phyloP scores from a whole-genome alignment of 202 grass and related monocot species.

The Panicum virgatum region DNA sequence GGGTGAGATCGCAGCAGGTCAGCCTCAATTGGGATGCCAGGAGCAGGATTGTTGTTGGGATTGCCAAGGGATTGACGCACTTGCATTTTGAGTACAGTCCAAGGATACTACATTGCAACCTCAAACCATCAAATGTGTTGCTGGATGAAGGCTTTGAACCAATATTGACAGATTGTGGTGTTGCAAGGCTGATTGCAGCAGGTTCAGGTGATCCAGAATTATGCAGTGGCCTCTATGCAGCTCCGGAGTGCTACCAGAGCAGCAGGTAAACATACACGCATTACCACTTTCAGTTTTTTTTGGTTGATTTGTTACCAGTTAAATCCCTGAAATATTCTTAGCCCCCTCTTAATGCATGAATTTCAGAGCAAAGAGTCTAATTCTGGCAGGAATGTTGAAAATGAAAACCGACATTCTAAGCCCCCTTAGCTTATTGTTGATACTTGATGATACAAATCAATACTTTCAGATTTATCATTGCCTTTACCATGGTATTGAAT shows the following conservation, averaged over 20 bases:
- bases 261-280: constrained; percentile 54
- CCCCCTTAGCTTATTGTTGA: neutral
- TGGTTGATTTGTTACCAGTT: neutral
- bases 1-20: constrained; percentile 75
- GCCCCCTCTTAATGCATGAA: neutral
- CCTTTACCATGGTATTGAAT: neutral
- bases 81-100: constrained; percentile 84
- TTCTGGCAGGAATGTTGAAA: neutral
- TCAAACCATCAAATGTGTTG: constrained; percentile 82
- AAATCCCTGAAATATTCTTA: neutral
- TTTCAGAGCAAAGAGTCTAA: neutral
- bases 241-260: constrained; percentile 83
- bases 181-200: constrained; percentile 51
- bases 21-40: constrained; percentile 71
- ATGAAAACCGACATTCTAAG: neutral
- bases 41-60: constrained; percentile 69
- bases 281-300: neutral
- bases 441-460: neutral
- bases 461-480: neutral
- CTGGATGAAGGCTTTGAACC: constrained; percentile 79
- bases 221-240: constrained; percentile 48
- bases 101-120: constrained; percentile 67
- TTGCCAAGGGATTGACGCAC: constrained; percentile 74
- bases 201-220: constrained; percentile 44
- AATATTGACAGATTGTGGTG: constrained; percentile 62